Base-by-base conservation (phyloP, 2,329 filamentous ascomycete genomes). In the Beauveria sp. region DNA sequence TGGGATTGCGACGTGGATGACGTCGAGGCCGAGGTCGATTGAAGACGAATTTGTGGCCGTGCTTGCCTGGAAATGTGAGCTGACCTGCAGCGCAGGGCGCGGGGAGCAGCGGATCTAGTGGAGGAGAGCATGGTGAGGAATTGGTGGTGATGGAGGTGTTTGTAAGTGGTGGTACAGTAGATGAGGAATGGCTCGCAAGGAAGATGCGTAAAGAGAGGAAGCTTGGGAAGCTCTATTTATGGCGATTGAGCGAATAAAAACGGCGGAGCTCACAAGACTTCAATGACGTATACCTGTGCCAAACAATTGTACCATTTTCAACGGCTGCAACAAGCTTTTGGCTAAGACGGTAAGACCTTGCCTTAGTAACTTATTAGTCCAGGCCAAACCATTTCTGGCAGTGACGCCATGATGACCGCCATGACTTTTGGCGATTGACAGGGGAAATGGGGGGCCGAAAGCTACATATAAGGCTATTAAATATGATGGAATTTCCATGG, bases 11-110 rank as follows among this genome's bases (percentile, higher is more conserved):
- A 63, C 34, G 58, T 63, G 41, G 68, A 63, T 14, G 71, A 66
- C 5, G 72, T 62, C 8, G 72, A 65, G 8, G 48, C 6, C 5
- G 56, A 30, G 16, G 76, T 73, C 1, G 78, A 79, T 64, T 80
- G 77, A 68, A 75, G 75, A 44, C 78, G 77, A 18, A 41, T 16
- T 2, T 59, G 56, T 52, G 37, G 37, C 7, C 34, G 56, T n/a
- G 22, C 14, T 24, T 34, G 56, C 44, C 56, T 51, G 18, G 34
- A 52, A 22, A 43, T n/a, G 3, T 30, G 56, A n/a, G 48, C 12
- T 2, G 34, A 9, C 18, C 47, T 59, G 48, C 37, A 43, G 47
- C 56, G 56, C 47, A 59, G n/a, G 1, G 56, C 56, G 26, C 56
- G 56, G 6, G 56, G 37, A 22, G 26, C 56, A 14, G 37, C n/a